Evolutionary conservation across 495 filamentous ascomycete species (phyloP), one percentile per base, ranked within the genome.

Genomic region (Penicillium cataractarum): DNA sequence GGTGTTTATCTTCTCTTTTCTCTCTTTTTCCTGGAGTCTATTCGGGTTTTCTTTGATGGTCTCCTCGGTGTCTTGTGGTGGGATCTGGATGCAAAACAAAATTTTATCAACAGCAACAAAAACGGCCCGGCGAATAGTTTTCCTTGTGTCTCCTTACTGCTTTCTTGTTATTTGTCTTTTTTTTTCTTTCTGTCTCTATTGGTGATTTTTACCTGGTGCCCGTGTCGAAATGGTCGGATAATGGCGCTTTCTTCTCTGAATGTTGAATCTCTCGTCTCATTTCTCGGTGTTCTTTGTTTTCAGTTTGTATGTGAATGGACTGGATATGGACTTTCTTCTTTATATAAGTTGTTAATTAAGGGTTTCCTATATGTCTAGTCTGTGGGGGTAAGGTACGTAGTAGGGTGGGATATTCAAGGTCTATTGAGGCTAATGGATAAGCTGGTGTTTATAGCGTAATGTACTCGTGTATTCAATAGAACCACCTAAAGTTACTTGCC

Each of bases 171-270:
- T 32, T 49, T 26, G 4, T 55, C 48, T 49, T 49, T 31, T 32
- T 29, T 10, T 24, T 26, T 26, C 8, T 24, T 10, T 44, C 22
- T 49, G 31, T 37, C 26, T 26, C 24, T 32, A 31, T 51, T 32
- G 44, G 55, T 48, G 22, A 54, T 55, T 15, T 24, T 13, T 24
- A 27, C 15, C 21, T 50, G 46, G 24, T 50, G 46, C 24, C 46
- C 9, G 8, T 56, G 5, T 51, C 48, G 54, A 35, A 54, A 64
- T 52, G 55, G 42, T 58, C 59, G 63, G 67, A 61, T 61, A 57
- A 55, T 60, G 67, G 67, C 61, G 67, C 65, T 66, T 65, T 51
- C 55, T 65, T 51, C 55, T 27, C 50, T 40, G 61, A 48, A 12
- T 22, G 3, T 39, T 12, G 35, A 39, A 39, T 9, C 53, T 60